Conservation (phyloP, 441 rosid genomes). For the Manihot esculenta region DNA sequence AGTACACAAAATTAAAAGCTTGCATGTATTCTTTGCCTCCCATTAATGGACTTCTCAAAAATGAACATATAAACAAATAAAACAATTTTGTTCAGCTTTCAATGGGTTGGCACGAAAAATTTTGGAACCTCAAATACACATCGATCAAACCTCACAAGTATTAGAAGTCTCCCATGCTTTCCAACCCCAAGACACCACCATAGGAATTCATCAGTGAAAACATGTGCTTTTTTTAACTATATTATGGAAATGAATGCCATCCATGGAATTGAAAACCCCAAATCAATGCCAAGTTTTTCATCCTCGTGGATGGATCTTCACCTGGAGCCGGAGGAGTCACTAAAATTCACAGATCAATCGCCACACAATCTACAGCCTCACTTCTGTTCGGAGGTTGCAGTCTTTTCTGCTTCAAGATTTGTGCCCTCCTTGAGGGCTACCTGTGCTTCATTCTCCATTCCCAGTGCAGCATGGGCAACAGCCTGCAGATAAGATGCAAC, state of each 20-base stretch:
- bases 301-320: conserved; percentile 19
- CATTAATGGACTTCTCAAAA: conserved; percentile 1
- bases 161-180: conserved; percentile 10
- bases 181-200: conserved; percentile 16
- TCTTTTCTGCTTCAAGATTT: conserved; percentile 57
- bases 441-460: conserved; percentile 76
- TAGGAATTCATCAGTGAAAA: not conserved
- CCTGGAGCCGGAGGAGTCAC: not conserved
- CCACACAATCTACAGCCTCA: conserved; percentile 8
- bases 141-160: conserved; percentile 29
- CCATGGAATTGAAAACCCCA: conserved; percentile 2
- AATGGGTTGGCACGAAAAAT: conserved; percentile 7
- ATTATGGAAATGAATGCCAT: not conserved
- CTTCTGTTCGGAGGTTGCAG: conserved; percentile 24
- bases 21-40: conserved; percentile 9
- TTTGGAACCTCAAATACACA: conserved; percentile 7
- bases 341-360: not conserved
- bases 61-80: not conserved
- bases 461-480: conserved; percentile 54
- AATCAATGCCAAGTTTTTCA: conserved; percentile 6
- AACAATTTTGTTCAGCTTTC: not conserved
- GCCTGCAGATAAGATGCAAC: conserved; percentile 87
- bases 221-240: conserved; percentile 9
- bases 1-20: conserved; percentile 20
- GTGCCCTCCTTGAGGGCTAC: conserved; percentile 73